Conservation (phyloP, 495 filamentous ascomycete species). For the Aspergillus hancockii region DNA sequence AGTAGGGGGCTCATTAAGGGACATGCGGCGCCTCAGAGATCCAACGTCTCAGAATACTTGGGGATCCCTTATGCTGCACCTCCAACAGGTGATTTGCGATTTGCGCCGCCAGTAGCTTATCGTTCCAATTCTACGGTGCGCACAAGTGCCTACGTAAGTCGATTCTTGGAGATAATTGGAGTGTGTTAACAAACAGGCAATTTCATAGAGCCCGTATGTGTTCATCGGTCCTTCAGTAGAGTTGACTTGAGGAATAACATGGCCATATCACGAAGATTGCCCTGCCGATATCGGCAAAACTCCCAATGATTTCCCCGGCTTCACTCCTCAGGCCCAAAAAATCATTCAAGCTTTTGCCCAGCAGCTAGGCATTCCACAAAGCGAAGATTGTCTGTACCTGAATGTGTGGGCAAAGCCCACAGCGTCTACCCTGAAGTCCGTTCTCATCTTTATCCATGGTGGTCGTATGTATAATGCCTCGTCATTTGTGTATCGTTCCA, state of each 20-base stretch:
- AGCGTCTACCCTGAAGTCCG: slow-evolving; percentile 27
- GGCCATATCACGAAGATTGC: slow-evolving; percentile 22
- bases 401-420: slow-evolving; percentile 45
- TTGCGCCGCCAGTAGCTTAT: slow-evolving; percentile 36
- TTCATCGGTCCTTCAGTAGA: neutral
- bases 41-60: slow-evolving; percentile 48
- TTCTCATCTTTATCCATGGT: slow-evolving; percentile 39
- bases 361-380: slow-evolving; percentile 21
- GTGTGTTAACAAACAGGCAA: neutral
- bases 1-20: slow-evolving; percentile 45
- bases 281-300: slow-evolving; percentile 18
- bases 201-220: slow-evolving; percentile 8
- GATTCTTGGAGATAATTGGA: neutral
- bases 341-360: slow-evolving; percentile 31
- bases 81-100: slow-evolving; percentile 47
- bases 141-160: slow-evolving; percentile 26
- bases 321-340: slow-evolving; percentile 28
- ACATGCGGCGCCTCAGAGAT: slow-evolving; percentile 38
- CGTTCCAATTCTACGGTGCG: slow-evolving; percentile 11
- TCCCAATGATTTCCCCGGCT: slow-evolving; percentile 25
- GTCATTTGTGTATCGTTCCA: slow-evolving; percentile 1
- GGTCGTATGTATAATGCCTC: slow-evolving; percentile 30
- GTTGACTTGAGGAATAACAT: neutral
- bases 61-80: slow-evolving; percentile 51
- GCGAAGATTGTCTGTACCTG: slow-evolving; percentile 49